A percentile compares a stretch with the other conserved stretches of the same genome.
Evolutionary conservation across 345 rosid species (phyloP).

Genomic region (Pugionium cornutum): DNA sequence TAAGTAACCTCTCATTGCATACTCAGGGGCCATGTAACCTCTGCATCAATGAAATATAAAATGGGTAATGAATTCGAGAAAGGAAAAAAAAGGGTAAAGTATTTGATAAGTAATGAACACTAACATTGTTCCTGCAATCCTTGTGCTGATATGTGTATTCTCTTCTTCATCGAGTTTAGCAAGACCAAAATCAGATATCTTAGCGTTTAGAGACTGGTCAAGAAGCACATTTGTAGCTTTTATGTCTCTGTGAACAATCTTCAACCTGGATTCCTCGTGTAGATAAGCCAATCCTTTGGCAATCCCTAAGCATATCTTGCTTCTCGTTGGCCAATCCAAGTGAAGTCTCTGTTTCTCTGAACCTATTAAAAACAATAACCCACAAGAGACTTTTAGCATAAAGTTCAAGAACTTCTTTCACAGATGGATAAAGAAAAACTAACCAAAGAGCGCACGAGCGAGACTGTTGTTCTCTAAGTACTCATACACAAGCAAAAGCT

Average conservation of each 20-base stretch:
- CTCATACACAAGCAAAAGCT: constrained; percentile 63
- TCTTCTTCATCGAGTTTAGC: constrained; percentile 72
- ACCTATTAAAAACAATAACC: constrained; percentile 34
- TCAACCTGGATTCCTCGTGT: constrained; percentile 69
- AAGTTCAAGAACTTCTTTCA: not conserved
- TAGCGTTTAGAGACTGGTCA: constrained; percentile 52
- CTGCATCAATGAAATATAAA: constrained; percentile 37
- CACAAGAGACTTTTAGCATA: not conserved
- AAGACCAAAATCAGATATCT: constrained; percentile 71
- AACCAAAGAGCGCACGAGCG: constrained; percentile 63
- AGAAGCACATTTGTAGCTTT: constrained; percentile 73
- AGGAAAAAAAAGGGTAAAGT: not conserved
- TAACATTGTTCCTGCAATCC: constrained; percentile 70
- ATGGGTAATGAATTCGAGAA: not conserved
- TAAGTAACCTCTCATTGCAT: constrained; percentile 97
- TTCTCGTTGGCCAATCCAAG: constrained; percentile 65
- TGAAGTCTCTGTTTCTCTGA: constrained; percentile 45
- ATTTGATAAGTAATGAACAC: constrained; percentile 9
- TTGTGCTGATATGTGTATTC: constrained; percentile 68
- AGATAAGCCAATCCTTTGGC: constrained; percentile 69
- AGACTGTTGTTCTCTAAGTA: constrained; percentile 75
- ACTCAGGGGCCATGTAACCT: constrained; percentile 99
- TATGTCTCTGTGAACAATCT: constrained; percentile 75
- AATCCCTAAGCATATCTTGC: constrained; percentile 62
- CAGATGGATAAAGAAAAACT: constrained; percentile 11